Evolutionary conservation across 176 grass and related monocot genomes (phyloP), one percentile per base, ranked within the genome.

Genomic region (Triticum monococcum): DNA sequence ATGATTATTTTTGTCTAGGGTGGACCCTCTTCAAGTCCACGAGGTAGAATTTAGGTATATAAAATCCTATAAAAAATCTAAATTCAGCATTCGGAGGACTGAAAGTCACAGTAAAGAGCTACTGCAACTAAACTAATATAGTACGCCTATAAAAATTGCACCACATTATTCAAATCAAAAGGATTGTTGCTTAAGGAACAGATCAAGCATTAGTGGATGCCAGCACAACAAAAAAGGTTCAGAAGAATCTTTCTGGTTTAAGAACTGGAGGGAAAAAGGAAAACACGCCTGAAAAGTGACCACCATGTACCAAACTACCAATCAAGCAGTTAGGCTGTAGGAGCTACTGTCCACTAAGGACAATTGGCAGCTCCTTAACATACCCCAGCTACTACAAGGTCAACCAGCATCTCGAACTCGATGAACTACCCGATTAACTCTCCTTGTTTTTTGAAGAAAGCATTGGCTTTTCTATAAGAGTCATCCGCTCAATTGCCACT

Each of bases 231-330:
- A 50, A 24, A 87, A 86, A 81, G 17, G 28, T 52, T 30, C 82
- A 65, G 52, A 77, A 86, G 85, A 81, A 88, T 88, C 89, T 88
- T 85, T 50, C 46, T 38, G 68, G 35, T 70, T 87, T 13, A 69
- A 81, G 84, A 87, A 76, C 36, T 77, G 30, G 52, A 84, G 81
- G 17, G 69, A 59, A 84, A 85, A 84, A 90, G 57, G 41, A 72
- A 83, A 87, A 79, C 84, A 86, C 64, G 65, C 84, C 73, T 87
- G 74, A 87, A 83, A 90, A 90, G 79, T 83, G 56, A 59, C 60
- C 26, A 35, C 84, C 73, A 36, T 75, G 45, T 83, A 79, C 57
- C 65, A 59, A 54, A 67, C 63, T 70, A 25, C 70, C 65, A 85
- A 79, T 74, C 45, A 90, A 54, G 57, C 89, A 79, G 65, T 83